Percentiles rank a stretch among this genome's conserved stretches.
These are phyloP conservation scores for Moringa oleifera DNA, from an alignment of 345 rosid genomes.

Conservation along the genomic window DNA sequence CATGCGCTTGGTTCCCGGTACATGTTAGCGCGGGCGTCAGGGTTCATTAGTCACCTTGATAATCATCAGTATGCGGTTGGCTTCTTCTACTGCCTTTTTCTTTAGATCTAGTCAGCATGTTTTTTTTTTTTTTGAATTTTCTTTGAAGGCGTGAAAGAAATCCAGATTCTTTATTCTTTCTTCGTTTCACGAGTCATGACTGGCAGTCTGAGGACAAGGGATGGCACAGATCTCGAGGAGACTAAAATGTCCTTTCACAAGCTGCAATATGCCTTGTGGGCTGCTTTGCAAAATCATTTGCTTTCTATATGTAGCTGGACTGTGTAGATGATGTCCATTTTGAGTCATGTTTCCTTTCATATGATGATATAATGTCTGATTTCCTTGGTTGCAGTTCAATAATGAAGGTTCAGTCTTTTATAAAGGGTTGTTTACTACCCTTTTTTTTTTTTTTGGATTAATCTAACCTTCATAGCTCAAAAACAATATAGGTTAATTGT, in stretches of 20 bases:
- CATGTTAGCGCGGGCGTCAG: neutral
- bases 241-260: constrained; percentile 17
- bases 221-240: constrained; percentile 40
- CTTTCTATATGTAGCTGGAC: neutral
- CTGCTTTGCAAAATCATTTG: neutral
- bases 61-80: neutral
- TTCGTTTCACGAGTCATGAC: neutral
- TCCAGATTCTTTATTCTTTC: constrained; percentile 25
- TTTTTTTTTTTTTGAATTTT: neutral
- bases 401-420: neutral
- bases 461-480: neutral
- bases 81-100: constrained; percentile 1
- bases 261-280: neutral
- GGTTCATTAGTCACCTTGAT: neutral
- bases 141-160: constrained; percentile 24
- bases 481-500: no score
- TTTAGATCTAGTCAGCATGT: constrained; percentile 31
- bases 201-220: constrained; percentile 13
- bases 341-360: constrained; percentile 1
- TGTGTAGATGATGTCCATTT: constrained; percentile 8
- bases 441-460: no score
- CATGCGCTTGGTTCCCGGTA: constrained; percentile 3
- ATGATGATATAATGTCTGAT: neutral
- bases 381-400: constrained; percentile 8
- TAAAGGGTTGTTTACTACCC: neutral